Evolutionary conservation across 768 basidiomycete genomes (phyloP).

Genomic region (Coprinopsis cinerea): DNA sequence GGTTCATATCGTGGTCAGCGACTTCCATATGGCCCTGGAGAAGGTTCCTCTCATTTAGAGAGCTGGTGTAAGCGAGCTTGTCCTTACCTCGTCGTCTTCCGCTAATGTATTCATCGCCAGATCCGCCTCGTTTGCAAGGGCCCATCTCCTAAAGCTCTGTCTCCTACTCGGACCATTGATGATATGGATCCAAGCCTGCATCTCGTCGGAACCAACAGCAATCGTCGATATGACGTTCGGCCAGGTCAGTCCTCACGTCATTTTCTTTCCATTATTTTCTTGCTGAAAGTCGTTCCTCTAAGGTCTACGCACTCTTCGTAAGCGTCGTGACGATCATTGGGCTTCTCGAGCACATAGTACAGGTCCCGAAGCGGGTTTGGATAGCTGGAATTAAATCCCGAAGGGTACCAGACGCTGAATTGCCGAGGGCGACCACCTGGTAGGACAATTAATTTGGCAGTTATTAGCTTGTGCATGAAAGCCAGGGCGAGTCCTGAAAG

Average conservation of each 20-base stretch:
- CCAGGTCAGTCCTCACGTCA: neutral
- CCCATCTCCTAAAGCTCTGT: neutral
- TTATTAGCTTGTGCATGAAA: too few relatives aligned
- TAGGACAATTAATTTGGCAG: too few relatives aligned
- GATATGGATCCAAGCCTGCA: neutral
- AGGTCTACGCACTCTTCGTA: too few relatives aligned
- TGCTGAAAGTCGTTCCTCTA: too few relatives aligned
- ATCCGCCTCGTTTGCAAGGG: neutral
- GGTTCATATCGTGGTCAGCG: conserved; percentile 1
- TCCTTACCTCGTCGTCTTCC: neutral
- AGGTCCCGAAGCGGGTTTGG: too few relatives aligned
- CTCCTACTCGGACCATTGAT: neutral
- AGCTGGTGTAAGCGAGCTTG: neutral
- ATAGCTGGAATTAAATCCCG: too few relatives aligned
- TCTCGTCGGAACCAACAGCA: neutral
- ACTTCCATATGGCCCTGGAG: neutral
- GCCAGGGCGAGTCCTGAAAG: too few relatives aligned
- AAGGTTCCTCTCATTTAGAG: neutral
- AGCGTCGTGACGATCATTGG: too few relatives aligned
- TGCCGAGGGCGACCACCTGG: too few relatives aligned
- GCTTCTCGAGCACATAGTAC: too few relatives aligned
- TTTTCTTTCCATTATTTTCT: too few relatives aligned
- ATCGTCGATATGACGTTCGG: neutral
- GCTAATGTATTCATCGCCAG: neutral
- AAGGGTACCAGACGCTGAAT: too few relatives aligned